Evolutionary conservation across 306 rosid genomes (phyloP).

Genomic region (Senna siamea): DNA sequence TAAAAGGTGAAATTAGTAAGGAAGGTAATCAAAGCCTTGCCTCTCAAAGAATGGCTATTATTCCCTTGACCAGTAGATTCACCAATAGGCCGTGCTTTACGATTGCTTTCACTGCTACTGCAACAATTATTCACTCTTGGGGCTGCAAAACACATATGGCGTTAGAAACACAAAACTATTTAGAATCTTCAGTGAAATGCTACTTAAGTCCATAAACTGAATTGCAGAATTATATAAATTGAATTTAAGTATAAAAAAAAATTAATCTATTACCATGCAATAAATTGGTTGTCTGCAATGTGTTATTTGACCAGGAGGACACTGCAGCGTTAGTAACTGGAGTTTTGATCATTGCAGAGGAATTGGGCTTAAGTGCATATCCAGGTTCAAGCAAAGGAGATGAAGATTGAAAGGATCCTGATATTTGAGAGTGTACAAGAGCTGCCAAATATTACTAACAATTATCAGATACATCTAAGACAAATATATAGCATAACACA

Average conservation of each 20-base stretch:
- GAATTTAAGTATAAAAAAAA: constrained; percentile 17
- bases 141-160: constrained; percentile 45
- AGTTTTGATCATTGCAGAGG: constrained; percentile 60
- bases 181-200: constrained; percentile 15
- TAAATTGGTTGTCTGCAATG: constrained; percentile 52
- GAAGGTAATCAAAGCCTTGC: constrained; percentile 48
- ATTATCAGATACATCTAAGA: constrained; percentile 39
- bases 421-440: constrained; percentile 53
- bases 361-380: constrained; percentile 56
- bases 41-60: constrained; percentile 64
- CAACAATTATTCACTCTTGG: constrained; percentile 71
- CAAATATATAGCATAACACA: constrained; percentile 7
- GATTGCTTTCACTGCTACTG: constrained; percentile 77
- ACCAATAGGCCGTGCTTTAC: constrained; percentile 49
- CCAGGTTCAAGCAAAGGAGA: constrained; percentile 74
- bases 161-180: constrained; percentile 26
- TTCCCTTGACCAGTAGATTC: constrained; percentile 67
- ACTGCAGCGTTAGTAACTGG: constrained; percentile 52
- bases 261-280: constrained; percentile 53
- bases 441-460: constrained; percentile 48
- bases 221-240: not conserved
- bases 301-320: constrained; percentile 66
- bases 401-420: constrained; percentile 72
- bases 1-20: constrained; percentile 22
- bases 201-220: constrained; percentile 13